These are phyloP conservation scores for Leccinum rimulosum DNA, from an alignment of 768 basidiomycete species.

Conservation along the genomic window DNA sequence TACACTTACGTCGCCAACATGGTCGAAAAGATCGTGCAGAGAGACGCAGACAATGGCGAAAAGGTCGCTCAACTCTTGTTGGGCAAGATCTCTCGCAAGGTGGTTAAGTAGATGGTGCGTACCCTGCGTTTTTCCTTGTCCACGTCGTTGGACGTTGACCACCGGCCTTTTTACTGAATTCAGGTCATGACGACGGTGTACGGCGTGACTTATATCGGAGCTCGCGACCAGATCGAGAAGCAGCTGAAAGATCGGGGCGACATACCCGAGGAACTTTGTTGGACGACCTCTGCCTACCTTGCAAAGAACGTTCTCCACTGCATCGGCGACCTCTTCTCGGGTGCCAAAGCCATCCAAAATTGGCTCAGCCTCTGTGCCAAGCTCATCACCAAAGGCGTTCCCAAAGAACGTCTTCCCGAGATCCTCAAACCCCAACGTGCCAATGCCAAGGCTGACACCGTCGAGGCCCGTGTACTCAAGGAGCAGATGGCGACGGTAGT, in stretches of 20 bases:
- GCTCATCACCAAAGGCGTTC: constrained; percentile 84
- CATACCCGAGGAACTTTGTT: constrained; percentile 70
- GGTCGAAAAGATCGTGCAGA: constrained; percentile 66
- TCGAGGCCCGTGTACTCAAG: constrained; percentile 52
- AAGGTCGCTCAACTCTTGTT: constrained; percentile 56
- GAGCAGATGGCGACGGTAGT: constrained; percentile 95
- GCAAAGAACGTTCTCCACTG: constrained; percentile 74
- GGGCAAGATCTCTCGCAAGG: constrained; percentile 85
- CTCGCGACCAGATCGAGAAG: constrained; percentile 89
- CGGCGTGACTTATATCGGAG: constrained; percentile 94
- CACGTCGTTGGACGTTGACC: not conserved
- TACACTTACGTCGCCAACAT: constrained; percentile 89
- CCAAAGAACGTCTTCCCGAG: constrained; percentile 59
- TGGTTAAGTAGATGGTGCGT: constrained; percentile 94
- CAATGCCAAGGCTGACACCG: constrained; percentile 16
- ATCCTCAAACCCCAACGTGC: constrained; percentile 27
- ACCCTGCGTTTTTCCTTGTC: not conserved
- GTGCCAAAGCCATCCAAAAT: constrained; percentile 85
- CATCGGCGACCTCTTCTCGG: constrained; percentile 92
- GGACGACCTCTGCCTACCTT: constrained; percentile 72
- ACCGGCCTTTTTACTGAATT: not conserved
- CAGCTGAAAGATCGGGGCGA: constrained; percentile 79
- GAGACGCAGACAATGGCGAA: constrained; percentile 53
- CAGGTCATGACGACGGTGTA: constrained; percentile 99
- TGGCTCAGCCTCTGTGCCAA: constrained; percentile 87